Evolutionary conservation across 106 monocot species (phyloP), one percentile per base, ranked within the genome.

Genomic region (Hemerocallis citrina): DNA sequence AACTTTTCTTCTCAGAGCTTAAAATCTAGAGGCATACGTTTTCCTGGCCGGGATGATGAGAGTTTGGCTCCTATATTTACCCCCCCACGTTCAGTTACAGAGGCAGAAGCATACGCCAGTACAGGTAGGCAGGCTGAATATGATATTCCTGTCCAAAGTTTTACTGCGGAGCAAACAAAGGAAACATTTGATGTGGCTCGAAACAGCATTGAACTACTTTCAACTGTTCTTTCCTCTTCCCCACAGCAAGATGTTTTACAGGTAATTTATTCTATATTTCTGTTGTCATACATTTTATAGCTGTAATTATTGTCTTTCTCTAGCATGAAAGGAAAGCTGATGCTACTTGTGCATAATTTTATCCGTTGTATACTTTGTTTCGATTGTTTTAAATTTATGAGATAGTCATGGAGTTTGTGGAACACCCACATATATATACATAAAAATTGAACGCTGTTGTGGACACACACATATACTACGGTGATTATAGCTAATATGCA

Each of bases 51-150:
- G 48, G 90, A 95, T 59, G 61, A 84, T 76, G 89, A 95, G 60
- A 95, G 90, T 72, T 78, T 95, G 75, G 86, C 83, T 68, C 95
- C 95, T 36, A 73, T 95, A 57, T 95, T 95, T 65, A 90, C 89
- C 5, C 95, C 95, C 15, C 82, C 95, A 19, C 81, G 80, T 14
- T 86, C 94, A 33, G 75, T 83, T 80, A 44, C 78, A 27, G 95
- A 79, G 52, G 20, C 57, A 52, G 83, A 83, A 61, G 39, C 81
- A 46, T 40, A 72, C 60, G 66, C 69, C 25, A 67, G 62, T 29
- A 17, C 34, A 3, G 52, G 68, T 7, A 68, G 67, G 54, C 69
- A 80, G 32, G 24, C 60, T 34, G 60, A 73, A 7, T 31, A 46
- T 47, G 81, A 84, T 28, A 63, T 67, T 57, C 75, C 66, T 50